These are phyloP conservation scores for Boletus subparvulus DNA, from an alignment of 768 basidiomycete genomes.

Conservation along the genomic window DNA sequence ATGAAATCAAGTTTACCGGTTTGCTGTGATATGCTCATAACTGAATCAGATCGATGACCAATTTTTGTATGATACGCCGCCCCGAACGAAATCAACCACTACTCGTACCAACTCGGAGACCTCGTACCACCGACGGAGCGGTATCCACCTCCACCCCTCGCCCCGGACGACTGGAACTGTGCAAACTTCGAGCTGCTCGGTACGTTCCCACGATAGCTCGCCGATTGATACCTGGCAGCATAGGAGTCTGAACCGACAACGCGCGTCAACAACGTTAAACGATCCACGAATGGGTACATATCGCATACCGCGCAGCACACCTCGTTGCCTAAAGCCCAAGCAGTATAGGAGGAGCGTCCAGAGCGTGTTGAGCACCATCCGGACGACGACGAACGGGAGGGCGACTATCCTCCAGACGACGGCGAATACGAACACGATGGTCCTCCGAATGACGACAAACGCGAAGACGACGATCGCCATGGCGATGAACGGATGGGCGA, in stretches of 20 bases:
- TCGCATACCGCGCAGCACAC: no score
- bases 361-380: background rate
- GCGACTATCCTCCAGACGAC: background rate
- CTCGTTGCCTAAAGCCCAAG: no score
- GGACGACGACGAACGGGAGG: conserved; percentile 14
- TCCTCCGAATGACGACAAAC: no score
- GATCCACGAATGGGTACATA: background rate
- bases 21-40: background rate
- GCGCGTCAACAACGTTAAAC: background rate
- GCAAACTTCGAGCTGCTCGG: conserved; percentile 10
- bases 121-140: background rate
- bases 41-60: background rate
- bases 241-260: conserved; percentile 8
- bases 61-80: background rate
- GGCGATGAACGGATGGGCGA: no score
- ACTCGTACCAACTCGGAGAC: background rate
- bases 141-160: conserved; percentile 3
- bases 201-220: conserved; percentile 16
- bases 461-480: no score
- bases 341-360: background rate
- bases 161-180: conserved; percentile 9
- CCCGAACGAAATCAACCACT: no score
- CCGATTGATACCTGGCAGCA: conserved; percentile 21
- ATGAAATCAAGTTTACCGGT: background rate
- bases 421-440: no score